These are phyloP conservation scores for Lophiotrema nucula DNA, from an alignment of 495 filamentous ascomycete species.

Conservation along the genomic window DNA sequence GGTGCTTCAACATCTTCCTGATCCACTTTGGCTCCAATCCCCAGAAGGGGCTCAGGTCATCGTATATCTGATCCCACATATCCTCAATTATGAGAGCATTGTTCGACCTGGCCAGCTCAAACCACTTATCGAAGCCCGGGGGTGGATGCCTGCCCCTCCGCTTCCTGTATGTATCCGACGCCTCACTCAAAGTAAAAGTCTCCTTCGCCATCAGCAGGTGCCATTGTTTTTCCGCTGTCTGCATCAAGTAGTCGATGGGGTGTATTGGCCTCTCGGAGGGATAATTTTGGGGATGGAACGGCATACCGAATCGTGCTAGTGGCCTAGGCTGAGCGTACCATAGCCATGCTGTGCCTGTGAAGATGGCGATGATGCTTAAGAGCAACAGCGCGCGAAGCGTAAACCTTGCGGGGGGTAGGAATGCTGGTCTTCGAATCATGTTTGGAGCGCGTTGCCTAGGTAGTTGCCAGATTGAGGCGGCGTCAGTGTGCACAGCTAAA, in stretches of 20 bases:
- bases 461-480: too few species aligned
- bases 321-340: too few species aligned
- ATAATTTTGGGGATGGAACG: too few species aligned
- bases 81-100: constrained; percentile 40
- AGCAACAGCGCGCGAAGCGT: background rate
- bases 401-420: background rate
- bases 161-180: constrained; percentile 37
- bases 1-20: constrained; percentile 35
- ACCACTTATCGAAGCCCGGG: constrained; percentile 42
- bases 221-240: constrained; percentile 27
- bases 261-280: constrained; percentile 25
- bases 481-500: too few species aligned
- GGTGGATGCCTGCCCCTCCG: constrained; percentile 43
- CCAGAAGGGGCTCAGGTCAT: constrained; percentile 44
- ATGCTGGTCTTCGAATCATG: too few species aligned
- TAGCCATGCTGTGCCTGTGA: constrained; percentile 16
- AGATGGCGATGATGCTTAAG: background rate
- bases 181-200: constrained; percentile 29
- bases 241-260: constrained; percentile 41
- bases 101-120: constrained; percentile 37
- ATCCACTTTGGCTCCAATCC: constrained; percentile 36
- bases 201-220: constrained; percentile 34
- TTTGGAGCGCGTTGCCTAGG: too few species aligned
- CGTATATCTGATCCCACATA: constrained; percentile 46
- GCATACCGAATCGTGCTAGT: too few species aligned